Percentiles rank a stretch among this genome's conserved stretches.
These are phyloP conservation scores for Pyrus pyrifolia DNA, from an alignment of 306 rosid genomes.

Conservation along the genomic window DNA sequence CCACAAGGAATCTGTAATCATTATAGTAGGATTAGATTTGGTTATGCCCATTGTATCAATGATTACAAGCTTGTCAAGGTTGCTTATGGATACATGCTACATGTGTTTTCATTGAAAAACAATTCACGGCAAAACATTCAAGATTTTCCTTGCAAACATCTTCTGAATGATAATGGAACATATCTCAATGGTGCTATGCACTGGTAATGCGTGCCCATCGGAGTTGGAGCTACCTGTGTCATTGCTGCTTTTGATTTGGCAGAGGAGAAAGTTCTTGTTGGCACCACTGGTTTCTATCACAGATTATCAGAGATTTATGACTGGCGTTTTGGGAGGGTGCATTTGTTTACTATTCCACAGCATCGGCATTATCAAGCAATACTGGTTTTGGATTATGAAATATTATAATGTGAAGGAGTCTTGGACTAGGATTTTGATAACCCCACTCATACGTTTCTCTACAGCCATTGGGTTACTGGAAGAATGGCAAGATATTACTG, in stretches of 20 bases:
- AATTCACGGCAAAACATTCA: neutral
- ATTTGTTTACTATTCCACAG: constrained; percentile 6
- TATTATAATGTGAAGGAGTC: constrained; percentile 8
- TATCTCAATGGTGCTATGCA: neutral
- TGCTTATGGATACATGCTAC: neutral
- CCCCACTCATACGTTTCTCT: neutral
- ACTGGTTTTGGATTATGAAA: constrained; percentile 6
- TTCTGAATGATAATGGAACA: neutral
- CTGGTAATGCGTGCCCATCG: neutral
- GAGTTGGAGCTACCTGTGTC: neutral
- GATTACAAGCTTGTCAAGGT: constrained; percentile 8
- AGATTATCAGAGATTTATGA: neutral
- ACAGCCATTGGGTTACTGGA: constrained; percentile 12
- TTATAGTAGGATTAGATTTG: neutral
- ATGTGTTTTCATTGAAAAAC: constrained; percentile 2
- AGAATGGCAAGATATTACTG: neutral
- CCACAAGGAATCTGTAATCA: neutral
- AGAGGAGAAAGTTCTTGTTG: neutral
- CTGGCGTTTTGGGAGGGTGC: constrained; percentile 1
- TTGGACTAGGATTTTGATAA: constrained; percentile 5
- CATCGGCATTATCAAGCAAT: neutral
- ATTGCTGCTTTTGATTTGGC: constrained; percentile 8
- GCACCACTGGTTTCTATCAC: neutral
- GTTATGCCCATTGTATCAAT: neutral
- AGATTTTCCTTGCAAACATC: constrained; percentile 1